Conservation (phyloP, 2,329 filamentous ascomycete species). For the Colletotrichum tanaceti region DNA sequence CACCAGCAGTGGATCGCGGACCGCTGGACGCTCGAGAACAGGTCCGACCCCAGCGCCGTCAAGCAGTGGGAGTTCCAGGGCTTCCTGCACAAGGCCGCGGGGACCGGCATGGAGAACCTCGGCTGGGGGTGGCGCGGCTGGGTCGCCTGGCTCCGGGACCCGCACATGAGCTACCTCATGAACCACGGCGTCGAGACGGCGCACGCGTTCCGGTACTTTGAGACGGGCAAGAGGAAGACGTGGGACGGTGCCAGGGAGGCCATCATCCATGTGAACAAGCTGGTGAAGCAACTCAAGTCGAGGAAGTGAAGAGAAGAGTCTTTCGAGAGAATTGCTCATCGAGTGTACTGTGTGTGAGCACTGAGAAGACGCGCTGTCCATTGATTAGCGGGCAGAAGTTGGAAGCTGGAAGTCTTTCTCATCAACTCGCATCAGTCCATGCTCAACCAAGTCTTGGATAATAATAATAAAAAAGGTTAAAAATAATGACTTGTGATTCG, state of each 20-base stretch:
- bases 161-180: conserved; percentile 52
- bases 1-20: conserved; percentile 47
- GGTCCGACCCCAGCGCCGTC: conserved; percentile 41
- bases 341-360: no score
- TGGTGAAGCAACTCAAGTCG: conserved; percentile 47
- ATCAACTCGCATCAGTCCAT: no score
- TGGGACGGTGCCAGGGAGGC: conserved; percentile 55
- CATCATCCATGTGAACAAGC: conserved; percentile 47
- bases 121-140: conserved; percentile 56
- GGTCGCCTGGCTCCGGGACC: conserved; percentile 55
- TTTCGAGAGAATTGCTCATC: no score
- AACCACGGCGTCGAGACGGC: conserved; percentile 55
- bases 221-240: conserved; percentile 52
- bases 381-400: no score
- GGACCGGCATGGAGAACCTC: conserved; percentile 56
- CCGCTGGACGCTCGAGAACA: conserved; percentile 42
- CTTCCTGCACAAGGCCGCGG: conserved; percentile 53
- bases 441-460: no score
- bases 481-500: no score
- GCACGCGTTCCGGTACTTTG: conserved; percentile 55
- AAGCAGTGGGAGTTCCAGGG: conserved; percentile 50
- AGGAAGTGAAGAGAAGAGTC: not conserved
- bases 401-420: no score
- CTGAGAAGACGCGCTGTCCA: no score
- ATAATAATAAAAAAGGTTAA: no score